phyloP scores from a whole-genome alignment of 2,329 filamentous ascomycete genomes.

The Verticillium zaregamsianum region DNA sequence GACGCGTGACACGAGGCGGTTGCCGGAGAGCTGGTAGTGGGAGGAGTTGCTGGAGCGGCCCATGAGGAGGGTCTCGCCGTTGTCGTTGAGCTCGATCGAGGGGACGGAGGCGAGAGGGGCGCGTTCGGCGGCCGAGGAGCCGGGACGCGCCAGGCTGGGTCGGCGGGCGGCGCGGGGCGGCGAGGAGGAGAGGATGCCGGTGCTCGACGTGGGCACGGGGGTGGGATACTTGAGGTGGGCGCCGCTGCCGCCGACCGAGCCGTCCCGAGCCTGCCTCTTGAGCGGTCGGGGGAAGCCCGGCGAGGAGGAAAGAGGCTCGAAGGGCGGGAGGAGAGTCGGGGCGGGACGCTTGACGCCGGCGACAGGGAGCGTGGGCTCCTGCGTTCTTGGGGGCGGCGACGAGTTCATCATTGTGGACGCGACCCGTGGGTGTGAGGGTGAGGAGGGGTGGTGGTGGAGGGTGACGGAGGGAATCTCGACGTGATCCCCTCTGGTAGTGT shows the following conservation, averaged over 20 bases:
- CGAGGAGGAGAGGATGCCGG: conserved; percentile 83
- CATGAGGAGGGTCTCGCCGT: conserved; percentile 80
- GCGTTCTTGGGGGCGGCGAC: conserved; percentile 26
- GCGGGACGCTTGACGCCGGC: conserved; percentile 57
- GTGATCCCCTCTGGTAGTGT: not conserved
- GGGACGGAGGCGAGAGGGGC: conserved; percentile 79
- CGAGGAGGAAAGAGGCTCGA: conserved; percentile 76
- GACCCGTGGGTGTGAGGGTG: conserved; percentile 9
- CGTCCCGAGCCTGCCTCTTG: conserved; percentile 59
- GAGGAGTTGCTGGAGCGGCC: conserved; percentile 92
- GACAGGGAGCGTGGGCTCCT: conserved; percentile 29
- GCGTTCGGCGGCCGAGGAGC: conserved; percentile 61
- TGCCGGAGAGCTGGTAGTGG: conserved; percentile 90
- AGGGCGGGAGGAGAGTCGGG: conserved; percentile 69
- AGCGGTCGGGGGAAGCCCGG: conserved; percentile 63
- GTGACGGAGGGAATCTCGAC: not conserved
- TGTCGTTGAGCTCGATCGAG: conserved; percentile 73
- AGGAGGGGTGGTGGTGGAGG: not conserved
- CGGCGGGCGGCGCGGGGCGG: conserved; percentile 51
- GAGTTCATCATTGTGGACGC: conserved; percentile 37
- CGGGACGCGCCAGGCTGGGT: conserved; percentile 45
- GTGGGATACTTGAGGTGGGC: conserved; percentile 77
- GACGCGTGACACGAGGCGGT: conserved; percentile 87
- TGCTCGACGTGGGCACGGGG: conserved; percentile 89
- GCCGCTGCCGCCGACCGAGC: conserved; percentile 31